Evolutionary conservation across 495 filamentous ascomycete genomes (phyloP), one percentile per base, ranked within the genome.

Genomic region (Talaromyces ruber): DNA sequence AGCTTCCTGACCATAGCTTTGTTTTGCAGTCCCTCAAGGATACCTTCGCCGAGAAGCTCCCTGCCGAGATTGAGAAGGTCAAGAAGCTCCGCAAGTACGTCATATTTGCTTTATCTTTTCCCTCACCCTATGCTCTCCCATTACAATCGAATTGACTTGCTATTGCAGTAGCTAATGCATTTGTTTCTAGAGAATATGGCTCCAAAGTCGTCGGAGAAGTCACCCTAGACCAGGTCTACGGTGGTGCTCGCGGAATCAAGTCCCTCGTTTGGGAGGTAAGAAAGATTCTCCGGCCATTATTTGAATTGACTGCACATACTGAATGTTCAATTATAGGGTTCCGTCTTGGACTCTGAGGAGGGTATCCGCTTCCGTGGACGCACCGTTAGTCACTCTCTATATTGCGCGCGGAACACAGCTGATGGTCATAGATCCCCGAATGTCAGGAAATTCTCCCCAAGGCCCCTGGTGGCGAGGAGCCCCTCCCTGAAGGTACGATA

Each of bases 231-330:
- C 95, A 99, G 80, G 94, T 94, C 69, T 98, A 98, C 74, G 94
- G 94, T 81, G 94, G 94, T 85, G 95, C 95, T 68, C 92, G 95
- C 82, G 95, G 94, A 65, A 95, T 98, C 79, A 98, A 98, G 82
- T 90, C 88, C 67, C 86, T 98, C 60, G 94, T 98, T 61, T 98
- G 94, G 94, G 94, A 98, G 81, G 84, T 86, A 58, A 56, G 81
- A 72, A 50, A n/a, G 60, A 34, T 30, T 32, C 56, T 2, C n/a
- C 26, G 14, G 14, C 8, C 54, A 60, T 22, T 24, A 3, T 14
- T 5, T 54, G 25, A 21, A 6, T 18, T 4, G 3, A 37, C 34
- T 52, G 30, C 58, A 53, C 4, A 43, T 28, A 24, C 67, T 63
- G 65, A 63, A 45, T 60, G 63, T 60, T 62, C 51, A 62, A 64